Evolutionary conservation across 495 filamentous ascomycete species (phyloP), one percentile per base, ranked within the genome.

Genomic region (Pseudevernia furfuracea): DNA sequence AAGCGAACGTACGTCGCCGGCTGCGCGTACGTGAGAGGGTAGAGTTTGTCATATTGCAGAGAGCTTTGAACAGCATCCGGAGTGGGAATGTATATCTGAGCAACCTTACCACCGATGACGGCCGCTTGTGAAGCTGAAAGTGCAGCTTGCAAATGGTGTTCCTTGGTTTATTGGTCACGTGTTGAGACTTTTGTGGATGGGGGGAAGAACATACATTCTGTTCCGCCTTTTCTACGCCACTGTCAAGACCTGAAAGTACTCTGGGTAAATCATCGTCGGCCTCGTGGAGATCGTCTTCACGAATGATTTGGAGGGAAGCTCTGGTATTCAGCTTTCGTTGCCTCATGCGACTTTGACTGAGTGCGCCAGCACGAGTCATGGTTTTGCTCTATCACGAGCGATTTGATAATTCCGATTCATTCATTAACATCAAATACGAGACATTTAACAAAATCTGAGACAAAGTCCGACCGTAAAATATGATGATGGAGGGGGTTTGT

Each of bases 141-240:
- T 55, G 91, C 90, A 59, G 87, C 89, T 82, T 98, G 94, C 66
- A 98, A 83, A 88, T 98, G 94, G 80, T 94, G 91, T 88, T 98
- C 94, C 95, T 71, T 59, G 56, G 60, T 52, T 28, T 25, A 53
- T 61, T 44, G 68, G 32, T 61, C 39, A 70, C 67, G 66, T 61
- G 63, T 57, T 60, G 69, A 67, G n/a, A 5, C 36, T 34, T 68
- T 69, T 46, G 3, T n/a, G n/a, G 12, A n/a, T 21, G 7, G 7
- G 53, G 34, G 38, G 19, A 14, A 32, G 37, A 60, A 43, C 37
- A 15, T 44, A 55, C 52, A 55, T 55, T 55, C 30, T 55, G 52
- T 55, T 55, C 52, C 28, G 52, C 52, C 30, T 55, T 55, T 55
- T 55, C 52, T 3, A 55, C 52, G 52, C 52, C 52, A 55, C 28